Evolutionary conservation across 2,329 filamentous ascomycete genomes (phyloP), one percentile per base, ranked within the genome.

Genomic region (Lachnellula cervina): DNA sequence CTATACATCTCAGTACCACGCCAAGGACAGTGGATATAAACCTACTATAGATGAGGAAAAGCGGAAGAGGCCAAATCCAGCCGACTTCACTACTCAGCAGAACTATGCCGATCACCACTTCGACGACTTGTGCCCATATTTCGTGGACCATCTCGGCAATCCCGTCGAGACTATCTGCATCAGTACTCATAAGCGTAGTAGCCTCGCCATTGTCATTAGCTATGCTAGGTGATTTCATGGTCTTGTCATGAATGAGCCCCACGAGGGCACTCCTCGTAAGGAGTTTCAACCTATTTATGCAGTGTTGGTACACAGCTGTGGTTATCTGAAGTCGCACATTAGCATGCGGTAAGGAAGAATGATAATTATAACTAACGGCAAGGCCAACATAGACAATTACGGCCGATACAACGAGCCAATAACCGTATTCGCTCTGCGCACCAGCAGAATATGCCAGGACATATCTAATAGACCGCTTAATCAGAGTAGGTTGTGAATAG

Each of bases 1-100:
- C 73, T 76, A 38, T 8, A 47, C 2, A 52, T 21, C 3, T 57
- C 52, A 47, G 19, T n/a, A 17, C 9, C 28, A 32, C 9, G 48
- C 5, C 23, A 46, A 21, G 6, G 19, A 53, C 28, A 45, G 17
- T n/a, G 13, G 19, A 19, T 5, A 23, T n/a, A 21, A 35, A 63
- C 73, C 65, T 58, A 77, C 75, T 60, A 34, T 73, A 69, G 2
- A 77, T 75, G n/a, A 76, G 58, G 3, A 72, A 55, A 2, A 76
- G 57, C 0, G 74, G 75, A 11, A 77, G 58, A 0, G 70, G 70
- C 61, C 69, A 76, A 4, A 77, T 55, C 73, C 74, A 77, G 11
- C 74, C 72, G 4, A 78, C 70, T 57, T 76, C 59, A 13, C 56
- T 57, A 7, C 70, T 67, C 2, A 79, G 58, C 51, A 78, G 64